Evolutionary conservation across 2,329 filamentous ascomycete species (phyloP).

Genomic region (Sporothrix brunneoviolacea): DNA sequence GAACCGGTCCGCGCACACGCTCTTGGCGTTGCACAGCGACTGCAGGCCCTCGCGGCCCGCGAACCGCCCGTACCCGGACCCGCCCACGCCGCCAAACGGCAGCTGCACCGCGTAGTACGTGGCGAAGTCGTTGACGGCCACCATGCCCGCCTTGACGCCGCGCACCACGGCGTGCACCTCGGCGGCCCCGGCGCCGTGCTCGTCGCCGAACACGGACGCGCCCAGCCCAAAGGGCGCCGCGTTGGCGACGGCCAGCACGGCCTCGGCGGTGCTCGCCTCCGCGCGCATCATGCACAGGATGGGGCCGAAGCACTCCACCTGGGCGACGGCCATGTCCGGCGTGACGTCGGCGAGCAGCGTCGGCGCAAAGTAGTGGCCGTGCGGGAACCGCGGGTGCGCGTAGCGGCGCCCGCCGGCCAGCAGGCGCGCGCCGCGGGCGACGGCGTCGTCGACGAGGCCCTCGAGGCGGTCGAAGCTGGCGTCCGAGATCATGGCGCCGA

Average conservation of each 20-base stretch:
- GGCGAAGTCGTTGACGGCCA: slow-evolving; percentile 92
- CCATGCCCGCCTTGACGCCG: slow-evolving; percentile 76
- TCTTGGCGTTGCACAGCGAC: slow-evolving; percentile 80
- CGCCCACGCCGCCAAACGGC: slow-evolving; percentile 86
- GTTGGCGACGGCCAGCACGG: slow-evolving; percentile 75
- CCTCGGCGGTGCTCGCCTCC: slow-evolving; percentile 45
- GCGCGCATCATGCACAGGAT: slow-evolving; percentile 81
- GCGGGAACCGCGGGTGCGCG: slow-evolving; percentile 63
- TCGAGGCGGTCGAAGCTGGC: slow-evolving; percentile 71
- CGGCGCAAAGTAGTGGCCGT: slow-evolving; percentile 86
- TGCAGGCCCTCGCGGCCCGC: slow-evolving; percentile 83
- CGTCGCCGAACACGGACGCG: slow-evolving; percentile 75
- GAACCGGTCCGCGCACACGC: slow-evolving; percentile 70
- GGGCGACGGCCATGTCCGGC: slow-evolving; percentile 75
- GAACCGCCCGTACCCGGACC: slow-evolving; percentile 88
- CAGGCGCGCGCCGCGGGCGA: slow-evolving; percentile 70
- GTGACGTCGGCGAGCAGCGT: slow-evolving; percentile 90
- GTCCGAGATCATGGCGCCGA: slow-evolving; percentile 85
- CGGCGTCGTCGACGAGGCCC: slow-evolving; percentile 67
- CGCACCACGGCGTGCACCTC: slow-evolving; percentile 58
- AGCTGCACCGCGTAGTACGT: slow-evolving; percentile 89
- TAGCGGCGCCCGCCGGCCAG: slow-evolving; percentile 71
- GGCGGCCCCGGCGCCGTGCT: slow-evolving; percentile 36
- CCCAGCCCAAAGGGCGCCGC: slow-evolving; percentile 80
- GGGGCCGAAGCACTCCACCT: slow-evolving; percentile 88